These are phyloP conservation scores for Coccomyxa sp. DNA, from an alignment of 139 green algal genomes.

Conservation along the genomic window DNA sequence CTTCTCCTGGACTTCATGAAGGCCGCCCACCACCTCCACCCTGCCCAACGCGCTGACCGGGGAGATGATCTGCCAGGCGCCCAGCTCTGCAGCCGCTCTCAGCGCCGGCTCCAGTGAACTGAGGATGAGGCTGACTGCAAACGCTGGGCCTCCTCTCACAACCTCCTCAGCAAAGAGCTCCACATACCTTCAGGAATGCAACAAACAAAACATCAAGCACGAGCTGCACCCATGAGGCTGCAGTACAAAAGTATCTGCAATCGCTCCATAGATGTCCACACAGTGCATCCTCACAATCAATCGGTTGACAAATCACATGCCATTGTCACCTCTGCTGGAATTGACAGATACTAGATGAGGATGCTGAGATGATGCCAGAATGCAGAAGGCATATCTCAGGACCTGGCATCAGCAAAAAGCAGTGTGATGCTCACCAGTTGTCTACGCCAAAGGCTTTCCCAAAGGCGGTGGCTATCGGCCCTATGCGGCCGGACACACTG, in stretches of 20 bases:
- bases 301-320: too few relatives aligned
- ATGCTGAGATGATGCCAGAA: too few relatives aligned
- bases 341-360: too few relatives aligned
- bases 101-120: constrained; percentile 72
- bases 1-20: constrained; percentile 86
- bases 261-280: too few relatives aligned
- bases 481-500: constrained; percentile 47
- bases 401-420: too few relatives aligned
- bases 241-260: too few relatives aligned
- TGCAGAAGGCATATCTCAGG: too few relatives aligned
- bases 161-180: constrained; percentile 63
- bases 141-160: constrained; percentile 86
- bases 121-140: constrained; percentile 82
- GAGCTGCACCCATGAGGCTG: too few relatives aligned
- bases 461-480: constrained; percentile 41
- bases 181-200: too few relatives aligned
- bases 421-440: constrained; percentile 62
- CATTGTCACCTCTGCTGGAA: too few relatives aligned
- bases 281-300: too few relatives aligned
- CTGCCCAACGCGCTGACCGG: constrained; percentile 57
- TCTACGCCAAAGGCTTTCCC: constrained; percentile 76
- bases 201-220: too few relatives aligned
- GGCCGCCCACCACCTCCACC: constrained; percentile 65
- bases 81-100: constrained; percentile 76
- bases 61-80: constrained; percentile 90